Evolutionary conservation across 2,329 filamentous ascomycete genomes (phyloP).

Genomic region (Coniochaeta prunicola): DNA sequence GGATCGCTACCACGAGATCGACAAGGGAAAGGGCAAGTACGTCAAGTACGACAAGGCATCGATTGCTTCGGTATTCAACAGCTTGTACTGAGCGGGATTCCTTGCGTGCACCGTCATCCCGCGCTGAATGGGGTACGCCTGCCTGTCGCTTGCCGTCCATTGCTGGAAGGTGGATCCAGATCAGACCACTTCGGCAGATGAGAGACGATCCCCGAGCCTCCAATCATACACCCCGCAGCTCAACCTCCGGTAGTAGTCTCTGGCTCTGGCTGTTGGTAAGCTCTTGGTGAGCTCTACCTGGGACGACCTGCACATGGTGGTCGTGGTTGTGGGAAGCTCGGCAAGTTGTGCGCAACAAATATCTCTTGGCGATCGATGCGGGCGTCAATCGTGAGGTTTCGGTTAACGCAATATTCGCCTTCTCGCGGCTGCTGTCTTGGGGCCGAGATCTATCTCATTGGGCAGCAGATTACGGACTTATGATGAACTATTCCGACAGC

Average conservation of each 20-base stretch:
- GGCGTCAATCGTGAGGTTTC: not conserved
- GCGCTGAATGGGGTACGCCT: too few relatives aligned
- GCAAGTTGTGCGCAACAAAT: not conserved
- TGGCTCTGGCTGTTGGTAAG: too few relatives aligned
- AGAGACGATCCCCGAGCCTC: not conserved
- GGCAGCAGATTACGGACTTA: not conserved
- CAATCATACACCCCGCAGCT: not conserved
- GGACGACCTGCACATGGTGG: not conserved
- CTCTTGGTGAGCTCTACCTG: too few relatives aligned
- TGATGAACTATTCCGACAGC: not conserved
- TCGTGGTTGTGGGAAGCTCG: not conserved
- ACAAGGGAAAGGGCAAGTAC: constrained; percentile 97
- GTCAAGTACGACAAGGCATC: constrained; percentile 91
- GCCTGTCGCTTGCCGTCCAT: too few relatives aligned
- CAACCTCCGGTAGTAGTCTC: too few relatives aligned
- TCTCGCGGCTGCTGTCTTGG: not conserved
- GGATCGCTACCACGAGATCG: constrained; percentile 94
- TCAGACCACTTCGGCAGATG: not conserved
- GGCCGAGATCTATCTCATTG: not conserved
- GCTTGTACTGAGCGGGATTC: constrained; percentile 31
- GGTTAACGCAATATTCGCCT: not conserved
- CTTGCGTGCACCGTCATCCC: not conserved
- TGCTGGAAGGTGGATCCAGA: not conserved
- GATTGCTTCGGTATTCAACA: constrained; percentile 60
- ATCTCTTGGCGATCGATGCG: not conserved